Percentiles rank a stretch among this genome's conserved stretches.
Conservation (phyloP, 1,284 basidiomycete species). For the Somion occarium region DNA sequence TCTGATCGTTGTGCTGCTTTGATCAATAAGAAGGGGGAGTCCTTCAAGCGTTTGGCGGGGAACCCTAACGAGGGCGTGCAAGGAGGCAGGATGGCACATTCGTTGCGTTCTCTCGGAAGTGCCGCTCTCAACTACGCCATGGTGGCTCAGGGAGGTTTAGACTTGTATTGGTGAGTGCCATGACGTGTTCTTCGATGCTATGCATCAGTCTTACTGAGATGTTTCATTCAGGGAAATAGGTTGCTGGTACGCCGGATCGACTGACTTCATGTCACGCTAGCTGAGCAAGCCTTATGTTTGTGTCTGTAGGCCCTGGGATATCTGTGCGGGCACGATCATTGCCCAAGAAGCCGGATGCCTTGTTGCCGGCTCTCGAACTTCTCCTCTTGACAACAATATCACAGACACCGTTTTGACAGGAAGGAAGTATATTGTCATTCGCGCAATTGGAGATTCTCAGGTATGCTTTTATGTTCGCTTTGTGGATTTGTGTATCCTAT, state of each 20-base stretch:
- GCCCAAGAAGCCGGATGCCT: constrained; percentile 86
- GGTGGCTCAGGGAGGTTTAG: constrained; percentile 82
- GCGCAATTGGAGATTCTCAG: constrained; percentile 56
- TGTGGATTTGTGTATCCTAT: constrained; percentile 2
- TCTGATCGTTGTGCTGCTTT: constrained; percentile 66
- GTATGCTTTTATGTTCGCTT: constrained; percentile 30
- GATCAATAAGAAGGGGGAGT: constrained; percentile 62
- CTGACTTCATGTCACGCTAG: too few species aligned
- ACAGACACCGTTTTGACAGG: constrained; percentile 74
- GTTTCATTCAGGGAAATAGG: constrained; percentile 74
- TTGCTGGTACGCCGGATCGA: constrained; percentile 64
- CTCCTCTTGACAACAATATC: constrained; percentile 45
- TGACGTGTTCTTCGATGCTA: too few species aligned
- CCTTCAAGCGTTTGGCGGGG: constrained; percentile 77
- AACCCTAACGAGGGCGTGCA: constrained; percentile 59
- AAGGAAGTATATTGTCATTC: constrained; percentile 83
- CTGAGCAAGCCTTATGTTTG: too few species aligned
- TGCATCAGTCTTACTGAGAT: not conserved
- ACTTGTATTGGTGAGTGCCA: constrained; percentile 77
- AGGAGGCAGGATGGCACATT: constrained; percentile 86
- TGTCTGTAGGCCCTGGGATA: constrained; percentile 84
- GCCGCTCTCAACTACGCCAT: constrained; percentile 82
- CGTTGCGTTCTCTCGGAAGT: constrained; percentile 78
- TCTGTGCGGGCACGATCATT: constrained; percentile 91
- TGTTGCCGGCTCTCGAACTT: constrained; percentile 64